These are phyloP conservation scores for Leccinellum rugosiceps DNA, from an alignment of 768 basidiomycete species.

Conservation along the genomic window DNA sequence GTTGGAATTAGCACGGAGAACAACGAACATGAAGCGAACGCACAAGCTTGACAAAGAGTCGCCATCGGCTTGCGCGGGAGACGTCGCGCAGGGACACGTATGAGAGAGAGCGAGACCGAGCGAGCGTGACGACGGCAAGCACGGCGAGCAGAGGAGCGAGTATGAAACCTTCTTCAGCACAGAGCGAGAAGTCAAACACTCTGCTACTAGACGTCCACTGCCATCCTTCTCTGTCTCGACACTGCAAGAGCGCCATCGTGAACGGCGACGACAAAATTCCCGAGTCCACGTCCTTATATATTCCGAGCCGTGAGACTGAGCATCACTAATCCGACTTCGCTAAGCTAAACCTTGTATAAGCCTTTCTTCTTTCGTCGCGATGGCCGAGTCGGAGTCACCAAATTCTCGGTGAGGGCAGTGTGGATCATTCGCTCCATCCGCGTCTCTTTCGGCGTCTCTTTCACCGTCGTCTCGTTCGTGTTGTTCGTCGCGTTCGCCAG, in stretches of 20 bases:
- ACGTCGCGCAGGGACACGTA: slow-evolving; percentile 29
- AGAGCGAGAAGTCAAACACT: slow-evolving; percentile 74
- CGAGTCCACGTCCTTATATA: neutral
- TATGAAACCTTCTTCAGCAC: slow-evolving; percentile 75
- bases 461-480: too few relatives aligned
- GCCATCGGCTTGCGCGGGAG: slow-evolving; percentile 46
- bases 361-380: neutral
- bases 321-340: neutral
- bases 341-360: neutral
- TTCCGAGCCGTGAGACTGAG: neutral
- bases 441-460: neutral
- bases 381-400: neutral
- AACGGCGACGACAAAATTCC: neutral
- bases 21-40: slow-evolving; percentile 24
- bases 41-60: slow-evolving; percentile 67
- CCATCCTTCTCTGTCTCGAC: slow-evolving; percentile 67
- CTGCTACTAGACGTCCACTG: slow-evolving; percentile 51
- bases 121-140: slow-evolving; percentile 42
- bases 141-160: slow-evolving; percentile 50
- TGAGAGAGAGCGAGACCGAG: slow-evolving; percentile 34
- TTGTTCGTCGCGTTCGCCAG: neutral
- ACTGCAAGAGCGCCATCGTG: slow-evolving; percentile 37
- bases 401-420: neutral
- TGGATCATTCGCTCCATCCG: neutral
- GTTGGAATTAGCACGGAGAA: neutral